Percentiles rank a stretch among this genome's conserved stretches.
These are phyloP conservation scores for Salvia splendens DNA, from an alignment of 257 asterid genomes.

Conservation along the genomic window DNA sequence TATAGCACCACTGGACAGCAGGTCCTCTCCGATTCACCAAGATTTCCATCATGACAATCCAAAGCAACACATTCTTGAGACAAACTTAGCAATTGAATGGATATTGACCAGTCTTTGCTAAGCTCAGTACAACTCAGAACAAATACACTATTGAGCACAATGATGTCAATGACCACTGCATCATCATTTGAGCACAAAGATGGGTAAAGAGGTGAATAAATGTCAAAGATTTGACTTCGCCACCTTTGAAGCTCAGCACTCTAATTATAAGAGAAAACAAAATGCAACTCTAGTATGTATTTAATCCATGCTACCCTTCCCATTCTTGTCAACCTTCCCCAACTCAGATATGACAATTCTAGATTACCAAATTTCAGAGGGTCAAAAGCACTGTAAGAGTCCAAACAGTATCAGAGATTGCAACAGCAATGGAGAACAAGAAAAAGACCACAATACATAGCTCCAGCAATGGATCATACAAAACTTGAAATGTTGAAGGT, in stretches of 20 bases:
- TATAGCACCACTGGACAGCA: not conserved
- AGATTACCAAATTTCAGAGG: not conserved
- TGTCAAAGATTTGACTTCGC: conserved; percentile 7
- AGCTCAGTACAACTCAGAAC: not conserved
- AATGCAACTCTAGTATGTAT: not conserved
- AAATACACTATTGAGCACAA: not conserved
- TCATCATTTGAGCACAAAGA: conserved; percentile 10
- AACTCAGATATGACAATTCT: not conserved
- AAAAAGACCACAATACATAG: not conserved
- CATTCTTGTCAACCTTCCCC: not conserved
- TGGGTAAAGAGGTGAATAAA: not conserved
- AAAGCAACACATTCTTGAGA: not conserved
- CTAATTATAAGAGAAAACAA: not conserved
- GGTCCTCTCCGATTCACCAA: not conserved
- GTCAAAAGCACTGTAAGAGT: not conserved
- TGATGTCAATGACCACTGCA: not conserved
- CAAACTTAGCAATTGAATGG: not conserved
- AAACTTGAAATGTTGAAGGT: conserved; percentile 16
- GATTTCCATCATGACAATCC: not conserved
- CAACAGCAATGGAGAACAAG: not conserved
- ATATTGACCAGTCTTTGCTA: not conserved
- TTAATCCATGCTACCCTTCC: not conserved
- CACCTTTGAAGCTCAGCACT: not conserved
- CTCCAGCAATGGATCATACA: conserved; percentile 2
- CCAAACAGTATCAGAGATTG: not conserved